A percentile compares a stretch with the other conserved stretches of the same genome.
Evolutionary conservation across 169 alveolate genomes (phyloP).

Genomic region (Plasmodium knowlesi): DNA sequence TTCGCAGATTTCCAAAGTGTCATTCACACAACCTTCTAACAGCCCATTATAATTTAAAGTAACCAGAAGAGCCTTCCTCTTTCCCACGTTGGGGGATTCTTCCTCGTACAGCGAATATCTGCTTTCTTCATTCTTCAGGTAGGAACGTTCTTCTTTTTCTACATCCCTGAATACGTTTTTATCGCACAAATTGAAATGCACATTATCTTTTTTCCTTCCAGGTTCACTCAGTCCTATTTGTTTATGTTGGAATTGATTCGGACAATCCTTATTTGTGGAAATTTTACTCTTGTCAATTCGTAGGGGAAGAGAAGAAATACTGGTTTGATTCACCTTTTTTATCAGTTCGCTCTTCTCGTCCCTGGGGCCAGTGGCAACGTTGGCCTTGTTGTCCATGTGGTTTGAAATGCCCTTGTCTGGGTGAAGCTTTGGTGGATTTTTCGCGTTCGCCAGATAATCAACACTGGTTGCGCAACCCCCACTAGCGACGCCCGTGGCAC

Average conservation of each 20-base stretch:
- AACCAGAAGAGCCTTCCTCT: conserved; percentile 41
- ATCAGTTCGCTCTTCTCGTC: background rate
- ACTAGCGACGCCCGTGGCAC: background rate
- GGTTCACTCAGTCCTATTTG: background rate
- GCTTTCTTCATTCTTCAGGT: background rate
- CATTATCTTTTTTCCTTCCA: background rate
- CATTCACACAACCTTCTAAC: conserved; percentile 64
- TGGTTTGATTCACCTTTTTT: background rate
- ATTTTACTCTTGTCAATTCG: background rate
- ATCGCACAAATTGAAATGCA: conserved; percentile 4
- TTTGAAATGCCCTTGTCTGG: background rate
- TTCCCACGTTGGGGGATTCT: conserved; percentile 39
- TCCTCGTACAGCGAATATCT: conserved; percentile 6
- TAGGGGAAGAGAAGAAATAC: background rate
- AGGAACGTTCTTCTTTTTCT: background rate
- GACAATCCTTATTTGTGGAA: background rate
- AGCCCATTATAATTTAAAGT: conserved; percentile 47
- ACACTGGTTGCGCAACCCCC: background rate
- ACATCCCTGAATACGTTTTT: background rate
- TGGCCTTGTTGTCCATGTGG: background rate
- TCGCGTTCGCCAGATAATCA: background rate
- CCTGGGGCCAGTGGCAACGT: background rate
- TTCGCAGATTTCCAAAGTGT: conserved; percentile 34
- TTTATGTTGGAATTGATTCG: background rate
- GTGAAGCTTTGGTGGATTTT: background rate